A percentile compares a stretch with the other conserved stretches of the same genome.
phyloP scores from a whole-genome alignment of 2,329 filamentous ascomycete species.

The Nakataea oryzae region DNA sequence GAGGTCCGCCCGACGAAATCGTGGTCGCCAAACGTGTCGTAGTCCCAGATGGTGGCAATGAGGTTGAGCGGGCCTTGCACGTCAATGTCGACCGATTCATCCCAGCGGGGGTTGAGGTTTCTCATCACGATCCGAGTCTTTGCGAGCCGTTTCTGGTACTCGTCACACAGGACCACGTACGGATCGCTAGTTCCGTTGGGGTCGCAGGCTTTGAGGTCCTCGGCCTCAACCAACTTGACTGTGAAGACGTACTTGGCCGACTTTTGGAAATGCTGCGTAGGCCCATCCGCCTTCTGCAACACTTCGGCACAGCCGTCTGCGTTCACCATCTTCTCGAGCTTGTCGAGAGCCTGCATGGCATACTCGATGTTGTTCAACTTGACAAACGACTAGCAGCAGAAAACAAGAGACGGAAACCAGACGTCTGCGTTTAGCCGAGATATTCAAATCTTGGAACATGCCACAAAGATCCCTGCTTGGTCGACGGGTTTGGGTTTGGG shows the following conservation, averaged over 20 bases:
- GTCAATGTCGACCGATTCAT: slow-evolving; percentile 92
- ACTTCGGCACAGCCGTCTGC: slow-evolving; percentile 83
- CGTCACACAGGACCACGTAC: slow-evolving; percentile 92
- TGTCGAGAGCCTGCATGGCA: slow-evolving; percentile 84
- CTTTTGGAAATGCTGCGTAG: slow-evolving; percentile 49
- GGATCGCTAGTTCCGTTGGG: slow-evolving; percentile 90
- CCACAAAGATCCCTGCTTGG: not conserved
- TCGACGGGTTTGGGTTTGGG: not conserved
- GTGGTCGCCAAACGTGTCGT: slow-evolving; percentile 93
- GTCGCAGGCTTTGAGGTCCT: slow-evolving; percentile 97
- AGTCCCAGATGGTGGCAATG: slow-evolving; percentile 96
- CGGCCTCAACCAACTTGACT: slow-evolving; percentile 95
- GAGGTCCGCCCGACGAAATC: slow-evolving; percentile 97
- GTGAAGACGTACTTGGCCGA: slow-evolving; percentile 93
- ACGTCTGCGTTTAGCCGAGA: not conserved
- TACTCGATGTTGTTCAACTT: slow-evolving; percentile 98
- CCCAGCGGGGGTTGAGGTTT: slow-evolving; percentile 90
- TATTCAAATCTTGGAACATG: not conserved
- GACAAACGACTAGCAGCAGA: slow-evolving; percentile 68
- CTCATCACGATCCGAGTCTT: slow-evolving; percentile 90
- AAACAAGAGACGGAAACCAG: not conserved
- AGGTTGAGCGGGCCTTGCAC: slow-evolving; percentile 86
- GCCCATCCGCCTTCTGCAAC: slow-evolving; percentile 63
- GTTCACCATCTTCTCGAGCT: slow-evolving; percentile 79
- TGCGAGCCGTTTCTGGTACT: slow-evolving; percentile 91